Evolutionary conservation across 164 flowering plant species (phyloP).

Genomic region (Magnolia kwangsiensis): DNA sequence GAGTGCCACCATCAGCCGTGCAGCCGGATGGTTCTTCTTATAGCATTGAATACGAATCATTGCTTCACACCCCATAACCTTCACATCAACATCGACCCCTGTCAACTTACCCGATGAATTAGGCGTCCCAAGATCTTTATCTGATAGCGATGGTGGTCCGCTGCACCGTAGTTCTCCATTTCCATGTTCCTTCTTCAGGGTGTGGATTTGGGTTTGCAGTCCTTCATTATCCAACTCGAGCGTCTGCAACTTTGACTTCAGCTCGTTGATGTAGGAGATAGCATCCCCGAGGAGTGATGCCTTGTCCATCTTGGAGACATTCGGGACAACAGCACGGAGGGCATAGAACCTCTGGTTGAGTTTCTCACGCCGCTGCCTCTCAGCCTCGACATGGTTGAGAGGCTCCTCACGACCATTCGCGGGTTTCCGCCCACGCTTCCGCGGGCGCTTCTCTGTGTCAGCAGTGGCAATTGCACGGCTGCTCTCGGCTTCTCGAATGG

Average conservation of each 20-base stretch:
- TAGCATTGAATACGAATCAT: slow-evolving; percentile 65
- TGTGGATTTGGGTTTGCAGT: slow-evolving; percentile 41
- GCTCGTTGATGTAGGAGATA: slow-evolving; percentile 76
- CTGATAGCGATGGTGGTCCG: not conserved
- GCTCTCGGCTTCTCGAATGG: slow-evolving; percentile 66
- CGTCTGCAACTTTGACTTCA: slow-evolving; percentile 46
- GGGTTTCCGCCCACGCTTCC: slow-evolving; percentile 87
- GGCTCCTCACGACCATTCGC: slow-evolving; percentile 96
- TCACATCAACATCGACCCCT: slow-evolving; percentile 72
- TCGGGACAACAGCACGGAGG: slow-evolving; percentile 85
- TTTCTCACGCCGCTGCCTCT: slow-evolving; percentile 90
- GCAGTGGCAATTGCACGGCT: slow-evolving; percentile 33
- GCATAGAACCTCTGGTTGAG: slow-evolving; percentile 91
- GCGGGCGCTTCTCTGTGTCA: slow-evolving; percentile 65
- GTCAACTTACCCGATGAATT: not conserved
- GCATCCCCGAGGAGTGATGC: slow-evolving; percentile 93
- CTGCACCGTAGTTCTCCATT: not conserved
- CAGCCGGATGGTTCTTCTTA: slow-evolving; percentile 82
- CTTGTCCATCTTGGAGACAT: slow-evolving; percentile 96
- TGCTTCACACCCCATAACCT: slow-evolving; percentile 78
- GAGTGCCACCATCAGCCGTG: slow-evolving; percentile 73
- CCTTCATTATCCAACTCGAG: slow-evolving; percentile 53
- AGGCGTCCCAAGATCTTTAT: too few relatives aligned
- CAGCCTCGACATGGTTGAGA: slow-evolving; percentile 90
- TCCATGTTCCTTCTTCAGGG: slow-evolving; percentile 38